Evolutionary conservation across 169 alveolate genomes (phyloP), one percentile per base, ranked within the genome.

Genomic region (Plasmodium vivax): DNA sequence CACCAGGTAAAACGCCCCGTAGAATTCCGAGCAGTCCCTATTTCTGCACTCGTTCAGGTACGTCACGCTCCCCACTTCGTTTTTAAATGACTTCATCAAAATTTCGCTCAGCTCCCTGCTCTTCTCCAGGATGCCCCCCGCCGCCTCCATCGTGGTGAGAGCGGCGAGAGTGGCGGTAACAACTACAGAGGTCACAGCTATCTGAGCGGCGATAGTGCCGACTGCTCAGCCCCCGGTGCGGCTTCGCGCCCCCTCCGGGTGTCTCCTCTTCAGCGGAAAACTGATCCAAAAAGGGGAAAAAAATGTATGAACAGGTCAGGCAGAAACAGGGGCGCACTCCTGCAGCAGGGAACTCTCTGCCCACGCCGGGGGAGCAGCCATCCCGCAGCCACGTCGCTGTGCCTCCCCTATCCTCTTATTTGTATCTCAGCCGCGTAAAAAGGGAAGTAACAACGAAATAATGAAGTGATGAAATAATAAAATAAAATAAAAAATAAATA

Each of bases 11-110:
- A 88, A 88, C 1, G 80, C 73, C 7, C 83, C 83, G 47, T 80
- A 88, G n/a, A 56, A 81, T 88, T 88, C 94, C 3, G 73, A 80
- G 45, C 54, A 32, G 2, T 88, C 94, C 4, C 27, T 23, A 43
- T 80, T 88, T n/a, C 73, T 88, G 72, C 94, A 88, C 23, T 88
- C 90, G 82, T 88, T 88, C 47, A 88, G 72, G 82, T 80, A 88
- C 16, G 68, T 88, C n/a, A 88, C 80, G 54, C 94, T 88, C 0
- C 27, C 41, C 1, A 10, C 58, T 30, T 88, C 94, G 62, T 88
- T 88, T 19, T 88, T 88, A 5, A 80, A 58, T 3, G 73, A 88
- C 16, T 79, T 88, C 3, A 88, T 19, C 51, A 88, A 80, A 38
- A 88, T 77, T 32, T 79, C 82, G 45, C 88, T 56, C 7, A 88